Base-by-base conservation (phyloP, 331 rosid species). In the Erythrophleum ivorense region DNA sequence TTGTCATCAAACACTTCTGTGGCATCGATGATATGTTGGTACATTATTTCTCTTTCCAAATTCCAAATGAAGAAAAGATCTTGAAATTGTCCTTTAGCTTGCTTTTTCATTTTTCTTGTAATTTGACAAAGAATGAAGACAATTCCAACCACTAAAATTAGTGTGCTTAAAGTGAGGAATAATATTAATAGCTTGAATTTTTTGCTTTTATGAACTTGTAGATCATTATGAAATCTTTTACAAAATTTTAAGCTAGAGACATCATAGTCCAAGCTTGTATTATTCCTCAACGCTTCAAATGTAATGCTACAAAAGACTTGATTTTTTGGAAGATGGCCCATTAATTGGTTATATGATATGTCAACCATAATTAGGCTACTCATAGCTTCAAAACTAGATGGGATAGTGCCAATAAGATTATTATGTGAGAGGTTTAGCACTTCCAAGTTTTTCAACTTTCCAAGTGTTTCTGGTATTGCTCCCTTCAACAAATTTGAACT, bases 1-100 rank as follows among this genome's bases (percentile, higher is more conserved):
- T 24, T 24, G 29, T 24, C 29, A 24, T 24, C 29, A 24, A 24
- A 24, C 29, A 24, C 29, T 24, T 24, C 29, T 1, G 88, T 85
- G 15, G 88, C 88, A 71, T 81, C 81, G 59, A 85, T 67, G 68
- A 85, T 72, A 9, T 49, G 73, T 78, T 81, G 81, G 50, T 57
- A 58, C 21, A 73, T 73, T 29, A 81, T 40, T 73, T 77, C 71
- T 8, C 85, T 85, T 55, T 81, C 81, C 41, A 57, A 66, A 75
- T 41, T 38, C 81, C 83, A 85, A 46, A 85, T 48, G 2, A 83
- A 65, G 50, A 85, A 81, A 46, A 18, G 7, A 66, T 85, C 71
- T 53, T 46, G 48, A 65, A 0, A 29, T 18, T 55, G 76, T 81
- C 73, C 29, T 66, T 0, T 34, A 1, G 18, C 68, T 3, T 41